Conservation (phyloP, 352 stramenopile genomes). For the Phytophthora syringae region DNA sequence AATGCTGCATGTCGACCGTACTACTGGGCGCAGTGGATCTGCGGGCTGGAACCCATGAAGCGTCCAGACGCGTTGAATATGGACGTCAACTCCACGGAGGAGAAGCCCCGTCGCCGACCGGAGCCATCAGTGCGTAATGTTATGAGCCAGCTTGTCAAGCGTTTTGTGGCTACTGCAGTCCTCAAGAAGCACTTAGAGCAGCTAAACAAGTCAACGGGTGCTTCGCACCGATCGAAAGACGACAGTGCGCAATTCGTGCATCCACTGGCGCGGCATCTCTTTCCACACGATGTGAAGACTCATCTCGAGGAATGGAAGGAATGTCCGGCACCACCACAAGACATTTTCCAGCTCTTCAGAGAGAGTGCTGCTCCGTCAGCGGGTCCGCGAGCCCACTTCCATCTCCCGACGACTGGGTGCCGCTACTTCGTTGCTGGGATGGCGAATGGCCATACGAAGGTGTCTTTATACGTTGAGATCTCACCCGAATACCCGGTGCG, state of each 20-base stretch:
- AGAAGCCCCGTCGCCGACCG: conserved; percentile 38
- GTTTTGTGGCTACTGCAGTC: conserved; percentile 48
- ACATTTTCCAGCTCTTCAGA: conserved; percentile 55
- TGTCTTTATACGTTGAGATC: conserved; percentile 65
- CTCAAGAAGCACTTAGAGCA: conserved; percentile 57
- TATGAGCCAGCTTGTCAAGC: conserved; percentile 64
- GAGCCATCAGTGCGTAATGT: conserved; percentile 78
- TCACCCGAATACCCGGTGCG: conserved; percentile 71
- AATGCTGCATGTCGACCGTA: conserved; percentile 57
- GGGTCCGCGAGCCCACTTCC: conserved; percentile 24
- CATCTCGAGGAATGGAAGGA: conserved; percentile 62
- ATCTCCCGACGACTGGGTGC: conserved; percentile 42
- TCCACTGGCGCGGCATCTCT: conserved; percentile 44
- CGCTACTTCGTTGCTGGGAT: conserved; percentile 64
- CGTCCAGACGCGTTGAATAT: conserved; percentile 27
- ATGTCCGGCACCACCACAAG: conserved; percentile 33
- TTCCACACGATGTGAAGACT: conserved; percentile 54
- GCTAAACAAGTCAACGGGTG: conserved; percentile 36
- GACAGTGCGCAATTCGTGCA: conserved; percentile 37
- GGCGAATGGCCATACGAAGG: conserved; percentile 45
- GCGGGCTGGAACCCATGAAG: conserved; percentile 58
- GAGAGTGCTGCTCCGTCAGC: conserved; percentile 27
- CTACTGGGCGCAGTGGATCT: conserved; percentile 83
- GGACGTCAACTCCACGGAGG: background rate
- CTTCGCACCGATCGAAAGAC: conserved; percentile 17